Evolutionary conservation across 2,329 filamentous ascomycete genomes (phyloP), one percentile per base, ranked within the genome.

Genomic region (Sclerotinia spermophila): DNA sequence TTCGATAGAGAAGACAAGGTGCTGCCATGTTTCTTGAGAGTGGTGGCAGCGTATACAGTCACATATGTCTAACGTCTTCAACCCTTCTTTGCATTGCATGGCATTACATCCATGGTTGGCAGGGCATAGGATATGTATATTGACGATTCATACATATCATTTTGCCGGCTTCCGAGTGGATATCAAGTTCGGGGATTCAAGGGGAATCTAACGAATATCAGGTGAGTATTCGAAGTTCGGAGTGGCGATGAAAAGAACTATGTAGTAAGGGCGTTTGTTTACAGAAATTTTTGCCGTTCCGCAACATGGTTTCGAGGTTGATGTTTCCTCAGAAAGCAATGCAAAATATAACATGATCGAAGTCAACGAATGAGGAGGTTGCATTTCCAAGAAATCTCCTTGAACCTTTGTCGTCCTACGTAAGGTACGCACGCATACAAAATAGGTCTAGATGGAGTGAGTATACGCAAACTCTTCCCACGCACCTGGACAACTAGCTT

Each of bases 51-150:
- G 66, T 70, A 68, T 35, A 56, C 17, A 42, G 13, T 40, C 55
- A 35, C 42, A n/a, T 48, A 64, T 10, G 45, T 61, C 55, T 72
- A 75, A 75, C 72, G 72, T 75, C 72, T 74, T 71, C 67, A 71
- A 72, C 71, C 71, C 72, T 69, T 68, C 58, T 51, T 72, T 44
- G 70, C 66, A 71, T 65, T 65, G 68, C 68, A 59, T 59, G 10
- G 44, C 33, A 51, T 38, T 15, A 24, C 13, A 62, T 45, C 48
- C 48, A 30, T 53, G 48, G 48, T 53, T 53, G 51, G 33, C 19
- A 61, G 44, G 27, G n/a, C 19, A 68, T 35, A 35, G 33, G 13
- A n/a, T 30, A 17, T 27, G 48, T 53, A 30, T 53, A 30, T 17
- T 53, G 44, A 48, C 44, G 35, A 38, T 44, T 19, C 19, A 40